Percentiles rank a stretch among this genome's conserved stretches.
Evolutionary conservation across 2,329 filamentous ascomycete genomes (phyloP).

Genomic region (Myriosclerotinia duriaeana): DNA sequence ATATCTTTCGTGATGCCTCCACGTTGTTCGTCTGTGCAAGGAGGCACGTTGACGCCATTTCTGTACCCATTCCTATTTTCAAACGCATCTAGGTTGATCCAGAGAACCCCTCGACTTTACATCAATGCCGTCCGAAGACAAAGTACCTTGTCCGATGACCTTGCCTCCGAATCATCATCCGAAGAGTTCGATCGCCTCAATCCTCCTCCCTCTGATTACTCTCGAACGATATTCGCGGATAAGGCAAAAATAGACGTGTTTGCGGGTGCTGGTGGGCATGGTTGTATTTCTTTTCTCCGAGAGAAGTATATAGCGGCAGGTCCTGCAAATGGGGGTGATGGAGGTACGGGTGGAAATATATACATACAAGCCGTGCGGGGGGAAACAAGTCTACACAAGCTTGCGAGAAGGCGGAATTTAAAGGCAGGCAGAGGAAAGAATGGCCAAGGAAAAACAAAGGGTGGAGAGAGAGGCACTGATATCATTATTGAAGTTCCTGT

Average conservation of each 20-base stretch:
- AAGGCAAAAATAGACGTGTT: constrained; percentile 75
- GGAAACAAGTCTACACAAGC: constrained; percentile 90
- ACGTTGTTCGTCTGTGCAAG: constrained; percentile 36
- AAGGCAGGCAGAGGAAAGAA: constrained; percentile 75
- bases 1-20: constrained; percentile 35
- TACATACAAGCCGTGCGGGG: constrained; percentile 92
- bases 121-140: constrained; percentile 30
- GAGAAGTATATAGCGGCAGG: constrained; percentile 89
- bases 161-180: constrained; percentile 23
- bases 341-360: constrained; percentile 84
- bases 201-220: constrained; percentile 80
- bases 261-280: constrained; percentile 81
- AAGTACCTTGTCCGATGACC: constrained; percentile 26
- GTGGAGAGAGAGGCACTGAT: constrained; percentile 82
- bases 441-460: constrained; percentile 70
- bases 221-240: constrained; percentile 80
- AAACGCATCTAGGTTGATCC: constrained; percentile 18
- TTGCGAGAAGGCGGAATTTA: constrained; percentile 73
- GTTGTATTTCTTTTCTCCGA: constrained; percentile 89
- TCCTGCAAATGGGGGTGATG: constrained; percentile 91
- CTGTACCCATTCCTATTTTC: constrained; percentile 39
- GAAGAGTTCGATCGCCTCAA: constrained; percentile 61
- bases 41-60: constrained; percentile 40
- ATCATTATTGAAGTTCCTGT: constrained; percentile 87
- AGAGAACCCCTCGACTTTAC: constrained; percentile 22